Conservation (phyloP, 2,329 filamentous ascomycete genomes). For the Hymenoscyphus infarciens region DNA sequence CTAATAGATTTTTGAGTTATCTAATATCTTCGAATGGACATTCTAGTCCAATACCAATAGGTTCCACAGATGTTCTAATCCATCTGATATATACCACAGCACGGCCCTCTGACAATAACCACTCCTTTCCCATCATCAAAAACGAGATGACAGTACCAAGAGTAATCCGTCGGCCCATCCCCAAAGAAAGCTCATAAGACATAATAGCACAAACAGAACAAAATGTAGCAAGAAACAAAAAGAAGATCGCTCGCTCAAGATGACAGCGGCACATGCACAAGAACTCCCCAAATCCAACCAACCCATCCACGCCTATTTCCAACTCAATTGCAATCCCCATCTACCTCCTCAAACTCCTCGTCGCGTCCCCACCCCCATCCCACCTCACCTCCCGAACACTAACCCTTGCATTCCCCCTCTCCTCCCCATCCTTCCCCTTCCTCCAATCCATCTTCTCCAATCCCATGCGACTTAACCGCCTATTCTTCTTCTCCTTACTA, state of each 20-base stretch:
- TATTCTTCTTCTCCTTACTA: conserved; percentile 16
- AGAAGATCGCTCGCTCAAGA: conserved; percentile 3
- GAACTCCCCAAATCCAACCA: not conserved
- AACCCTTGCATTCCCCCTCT: conserved; percentile 16
- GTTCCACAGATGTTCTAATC: not conserved
- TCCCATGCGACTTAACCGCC: conserved; percentile 26
- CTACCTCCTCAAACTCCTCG: not conserved
- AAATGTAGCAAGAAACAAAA: not conserved
- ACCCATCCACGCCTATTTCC: not conserved
- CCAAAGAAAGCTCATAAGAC: not conserved
- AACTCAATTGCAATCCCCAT: not conserved
- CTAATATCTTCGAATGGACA: no score
- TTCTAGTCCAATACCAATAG: not conserved
- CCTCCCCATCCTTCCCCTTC: conserved; percentile 21
- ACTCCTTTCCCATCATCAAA: not conserved
- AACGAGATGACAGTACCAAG: not conserved
- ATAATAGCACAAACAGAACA: not conserved
- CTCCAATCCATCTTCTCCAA: conserved; percentile 30
- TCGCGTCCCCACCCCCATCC: conserved; percentile 12
- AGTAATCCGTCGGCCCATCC: not conserved
- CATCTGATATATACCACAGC: not conserved
- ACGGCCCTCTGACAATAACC: not conserved
- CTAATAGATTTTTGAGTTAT: no score
- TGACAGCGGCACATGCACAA: not conserved
- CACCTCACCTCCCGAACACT: conserved; percentile 26